These are phyloP conservation scores for Aspergillus funiculosus DNA, from an alignment of 495 filamentous ascomycete genomes.

Conservation along the genomic window DNA sequence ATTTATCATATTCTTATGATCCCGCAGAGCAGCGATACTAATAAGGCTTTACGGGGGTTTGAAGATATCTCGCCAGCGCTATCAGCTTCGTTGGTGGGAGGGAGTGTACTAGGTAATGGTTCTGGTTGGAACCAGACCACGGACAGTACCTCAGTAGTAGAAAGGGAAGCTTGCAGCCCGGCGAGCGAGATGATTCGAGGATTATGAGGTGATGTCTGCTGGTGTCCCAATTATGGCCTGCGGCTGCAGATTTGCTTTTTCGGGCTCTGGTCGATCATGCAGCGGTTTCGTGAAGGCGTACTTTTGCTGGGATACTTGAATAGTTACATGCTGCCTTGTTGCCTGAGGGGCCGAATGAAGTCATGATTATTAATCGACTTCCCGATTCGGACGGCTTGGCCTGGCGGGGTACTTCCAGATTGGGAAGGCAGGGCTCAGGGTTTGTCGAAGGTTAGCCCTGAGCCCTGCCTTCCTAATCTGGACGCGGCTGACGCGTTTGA, in stretches of 20 bases:
- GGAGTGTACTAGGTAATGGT: conserved; percentile 8
- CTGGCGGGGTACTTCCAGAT: not conserved
- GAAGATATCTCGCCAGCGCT: conserved; percentile 12
- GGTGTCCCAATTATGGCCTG: conserved; percentile 5
- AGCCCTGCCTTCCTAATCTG: conserved; percentile 30
- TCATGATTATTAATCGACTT: conserved; percentile 11
- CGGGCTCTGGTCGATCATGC: conserved; percentile 1
- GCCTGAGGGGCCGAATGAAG: no score
- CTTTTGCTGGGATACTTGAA: no score
- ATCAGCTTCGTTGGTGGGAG: not conserved
- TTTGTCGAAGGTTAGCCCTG: conserved; percentile 11
- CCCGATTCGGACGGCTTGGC: not conserved
- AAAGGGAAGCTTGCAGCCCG: conserved; percentile 8
- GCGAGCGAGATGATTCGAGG: not conserved
- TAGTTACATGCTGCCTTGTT: no score
- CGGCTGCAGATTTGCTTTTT: conserved; percentile 10
- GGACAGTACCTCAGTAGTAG: no score
- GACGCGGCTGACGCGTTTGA: conserved; percentile 26
- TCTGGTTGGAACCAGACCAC: conserved; percentile 7
- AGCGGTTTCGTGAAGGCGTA: no score
- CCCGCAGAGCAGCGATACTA: conserved; percentile 1
- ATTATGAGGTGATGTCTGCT: conserved; percentile 6
- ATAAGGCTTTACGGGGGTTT: no score
- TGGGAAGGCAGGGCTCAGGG: conserved; percentile 22
- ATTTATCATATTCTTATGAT: no score